Conservation (phyloP, 75 land plant genomes). For the Pinus albicaulis region DNA sequence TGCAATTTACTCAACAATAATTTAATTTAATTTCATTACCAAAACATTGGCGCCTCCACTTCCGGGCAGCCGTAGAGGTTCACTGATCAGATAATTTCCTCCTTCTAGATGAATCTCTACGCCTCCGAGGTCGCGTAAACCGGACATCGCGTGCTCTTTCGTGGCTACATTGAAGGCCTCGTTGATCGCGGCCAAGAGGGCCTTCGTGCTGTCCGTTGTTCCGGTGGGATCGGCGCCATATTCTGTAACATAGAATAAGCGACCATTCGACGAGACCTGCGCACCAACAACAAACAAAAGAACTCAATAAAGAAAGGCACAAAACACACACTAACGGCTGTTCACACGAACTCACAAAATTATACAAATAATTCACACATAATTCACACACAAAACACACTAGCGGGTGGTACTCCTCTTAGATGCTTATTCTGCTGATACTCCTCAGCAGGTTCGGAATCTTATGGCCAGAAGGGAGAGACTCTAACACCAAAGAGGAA, state of each 20-base stretch:
- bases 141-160: slow-evolving; percentile 30
- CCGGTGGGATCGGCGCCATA: slow-evolving; percentile 69
- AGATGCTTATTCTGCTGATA: too few species aligned
- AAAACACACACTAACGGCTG: too few species aligned
- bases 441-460: too few species aligned
- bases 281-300: background rate
- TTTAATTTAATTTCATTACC: too few species aligned
- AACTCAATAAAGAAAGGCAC: too few species aligned
- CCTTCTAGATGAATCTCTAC: slow-evolving; percentile 61
- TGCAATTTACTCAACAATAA: background rate
- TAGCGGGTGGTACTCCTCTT: too few species aligned
- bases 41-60: slow-evolving; percentile 49
- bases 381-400: too few species aligned
- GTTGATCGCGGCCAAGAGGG: slow-evolving; percentile 30
- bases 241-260: slow-evolving; percentile 43
- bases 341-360: too few species aligned
- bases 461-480: too few species aligned
- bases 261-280: slow-evolving; percentile 18
- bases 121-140: slow-evolving; percentile 62
- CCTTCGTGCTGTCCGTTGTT: slow-evolving; percentile 48
- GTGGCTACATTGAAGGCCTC: slow-evolving; percentile 37
- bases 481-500: too few species aligned
- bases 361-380: too few species aligned
- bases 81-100: slow-evolving; percentile 57
- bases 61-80: slow-evolving; percentile 49